Percentiles rank a stretch among this genome's conserved stretches.
Conservation (phyloP, 2,329 filamentous ascomycete genomes). For the Bipolaris sorokiniana region DNA sequence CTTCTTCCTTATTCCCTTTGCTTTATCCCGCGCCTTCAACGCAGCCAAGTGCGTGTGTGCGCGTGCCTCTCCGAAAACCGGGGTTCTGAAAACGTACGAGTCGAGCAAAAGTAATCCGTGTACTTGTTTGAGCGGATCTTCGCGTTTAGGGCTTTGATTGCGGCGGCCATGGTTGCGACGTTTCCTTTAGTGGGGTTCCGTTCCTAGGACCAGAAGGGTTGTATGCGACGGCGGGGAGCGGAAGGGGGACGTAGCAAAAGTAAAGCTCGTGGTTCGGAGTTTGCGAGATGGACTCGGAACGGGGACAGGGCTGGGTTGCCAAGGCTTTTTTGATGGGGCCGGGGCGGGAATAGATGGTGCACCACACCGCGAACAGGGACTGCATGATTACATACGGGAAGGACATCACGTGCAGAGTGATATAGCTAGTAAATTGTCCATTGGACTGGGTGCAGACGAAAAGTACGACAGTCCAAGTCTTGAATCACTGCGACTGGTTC, state of each 20-base stretch:
- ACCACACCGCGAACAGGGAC: slow-evolving; percentile 7
- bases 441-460: background rate
- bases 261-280: slow-evolving; percentile 12
- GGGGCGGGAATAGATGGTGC: background rate
- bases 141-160: slow-evolving; percentile 61
- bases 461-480: background rate
- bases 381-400: slow-evolving; percentile 12
- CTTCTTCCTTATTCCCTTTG: too few relatives aligned
- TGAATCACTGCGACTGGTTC: slow-evolving; percentile 6
- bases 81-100: slow-evolving; percentile 51
- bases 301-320: slow-evolving; percentile 14
- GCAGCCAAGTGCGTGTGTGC: too few relatives aligned
- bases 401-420: slow-evolving; percentile 16
- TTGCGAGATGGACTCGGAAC: slow-evolving; percentile 13
- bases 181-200: slow-evolving; percentile 1
- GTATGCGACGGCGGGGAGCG: slow-evolving; percentile 5
- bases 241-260: slow-evolving; percentile 3
- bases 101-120: slow-evolving; percentile 60
- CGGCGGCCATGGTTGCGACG: slow-evolving; percentile 55
- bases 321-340: slow-evolving; percentile 16
- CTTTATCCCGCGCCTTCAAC: too few relatives aligned
- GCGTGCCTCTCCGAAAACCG: slow-evolving; percentile 4
- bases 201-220: slow-evolving; percentile 1
- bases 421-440: background rate
- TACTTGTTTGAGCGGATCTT: slow-evolving; percentile 59